Percentiles rank a stretch among this genome's conserved stretches.
phyloP scores from a whole-genome alignment of 1,284 basidiomycete genomes.

The Ceratobasidium sp. region DNA sequence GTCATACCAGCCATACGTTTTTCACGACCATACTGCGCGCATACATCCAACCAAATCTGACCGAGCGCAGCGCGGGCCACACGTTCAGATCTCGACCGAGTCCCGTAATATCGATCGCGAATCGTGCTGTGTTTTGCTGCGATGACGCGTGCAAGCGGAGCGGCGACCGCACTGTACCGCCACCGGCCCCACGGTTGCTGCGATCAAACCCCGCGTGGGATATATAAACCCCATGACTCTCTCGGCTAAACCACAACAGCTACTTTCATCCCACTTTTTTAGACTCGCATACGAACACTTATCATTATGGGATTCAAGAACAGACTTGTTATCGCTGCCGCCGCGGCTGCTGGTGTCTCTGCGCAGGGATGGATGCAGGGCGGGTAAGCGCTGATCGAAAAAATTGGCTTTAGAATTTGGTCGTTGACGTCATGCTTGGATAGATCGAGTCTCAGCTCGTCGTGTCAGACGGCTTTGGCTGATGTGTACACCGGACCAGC shows the following conservation, averaged over 20 bases:
- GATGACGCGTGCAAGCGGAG: not conserved
- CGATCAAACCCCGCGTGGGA: not conserved
- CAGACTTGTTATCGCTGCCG: constrained; percentile 23
- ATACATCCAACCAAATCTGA: not conserved
- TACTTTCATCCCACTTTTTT: not conserved
- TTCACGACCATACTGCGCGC: not conserved
- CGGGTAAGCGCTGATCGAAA: not conserved
- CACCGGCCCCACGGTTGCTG: constrained; percentile 8
- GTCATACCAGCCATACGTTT: not conserved
- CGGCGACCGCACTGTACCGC: not conserved
- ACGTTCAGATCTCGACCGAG: not conserved
- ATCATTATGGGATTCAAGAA: constrained; percentile 14
- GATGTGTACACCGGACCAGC: constrained; percentile 5
- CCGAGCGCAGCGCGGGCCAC: not conserved
- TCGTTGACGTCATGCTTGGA: not conserved
- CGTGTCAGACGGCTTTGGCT: constrained; percentile 4
- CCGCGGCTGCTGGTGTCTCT: constrained; percentile 4
- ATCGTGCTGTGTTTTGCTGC: not conserved
- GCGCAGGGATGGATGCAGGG: constrained; percentile 13
- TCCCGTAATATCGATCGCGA: not conserved
- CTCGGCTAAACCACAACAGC: not conserved
- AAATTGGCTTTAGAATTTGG: not conserved
- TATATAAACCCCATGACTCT: constrained; percentile 5
- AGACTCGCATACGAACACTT: not conserved
- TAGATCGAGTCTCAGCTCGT: not conserved